Base-by-base conservation (phyloP, 805 yeast genomes). In the Nakazawaea wyomingensis region DNA sequence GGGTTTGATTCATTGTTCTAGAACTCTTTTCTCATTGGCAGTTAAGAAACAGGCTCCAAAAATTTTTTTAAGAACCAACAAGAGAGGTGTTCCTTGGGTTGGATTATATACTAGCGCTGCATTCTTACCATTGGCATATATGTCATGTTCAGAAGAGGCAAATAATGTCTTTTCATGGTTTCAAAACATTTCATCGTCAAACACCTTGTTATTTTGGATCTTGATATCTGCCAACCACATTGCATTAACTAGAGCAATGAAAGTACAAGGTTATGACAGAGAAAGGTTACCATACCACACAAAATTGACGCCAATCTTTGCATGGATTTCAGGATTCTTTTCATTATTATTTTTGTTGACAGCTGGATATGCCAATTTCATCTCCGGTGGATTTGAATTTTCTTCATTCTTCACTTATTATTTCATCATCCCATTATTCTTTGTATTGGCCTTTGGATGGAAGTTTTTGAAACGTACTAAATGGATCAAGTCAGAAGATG, bases 271-370 rank as follows among this genome's bases (percentile, higher is more conserved):
- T 39, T 80, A 84, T 44, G 67, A 80, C 17, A 68, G 95, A 55
- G 80, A 80, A 51, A 69, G 72, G 11, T 68, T 86, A 44, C 93
- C 95, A 10, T 85, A 72, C 69, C 82, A 80, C 59, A 89, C 91
- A 4, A 56, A 55, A 14, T 68, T 71, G 43, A 82, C 82, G 79
- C 91, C 95, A 2, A 73, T 59, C 49, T 61, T 68, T 47, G 85
- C 90, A 1, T 80, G 78, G 63, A 48, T 57, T 32, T 60, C 67
- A 3, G 56, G 60, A 16, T 24, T 56, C 22, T 42, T 50, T 2
- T 55, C 61, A 2, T 7, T 49, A 1, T 13, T 65, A 6, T 47
- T 66, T 30, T 47, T 66, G 18, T 42, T 66, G 20, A 64, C 68
- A 1, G 63, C 61, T 19, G 72, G 72, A 2, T 66, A 57, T 47